Evolutionary conservation across 2,329 filamentous ascomycete species (phyloP), one percentile per base, ranked within the genome.

Genomic region (Rutstroemia sp.): DNA sequence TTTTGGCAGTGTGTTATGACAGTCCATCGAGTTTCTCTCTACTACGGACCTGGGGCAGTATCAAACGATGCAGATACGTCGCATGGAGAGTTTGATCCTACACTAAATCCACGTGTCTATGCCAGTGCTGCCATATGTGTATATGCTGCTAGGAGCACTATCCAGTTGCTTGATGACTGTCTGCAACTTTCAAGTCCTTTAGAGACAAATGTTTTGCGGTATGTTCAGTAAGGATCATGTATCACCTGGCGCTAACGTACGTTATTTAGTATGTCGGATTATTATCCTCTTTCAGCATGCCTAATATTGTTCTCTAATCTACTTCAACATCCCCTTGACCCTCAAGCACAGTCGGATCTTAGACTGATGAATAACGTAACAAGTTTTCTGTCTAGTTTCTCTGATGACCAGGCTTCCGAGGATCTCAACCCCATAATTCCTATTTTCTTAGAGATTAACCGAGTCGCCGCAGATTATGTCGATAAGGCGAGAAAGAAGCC

Each of bases 271-370:
- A 48, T 61, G 48, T 51, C 48, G 48, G 51, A 63, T 23, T 96
- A 97, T 72, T 96, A 95, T 72, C 92, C 92, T 0, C 90, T 97
- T 5, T 95, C 91, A 0, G 88, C 92, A 1, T 79, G 96, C 2
- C 89, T 97, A 37, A 95, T 92, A 0, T 76, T 97, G 0, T 96
- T 97, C 67, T 90, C 91, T 57, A 96, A 96, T 67, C 94, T 96
- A 45, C 74, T 97, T 1, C 91, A 96, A 68, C 96, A 96, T 63
- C 94, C 92, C 0, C 81, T 91, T 54, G 92, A 96, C 67, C 82
- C 86, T 1, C 81, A 89, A 47, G 92, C 91, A 27, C 83, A 88
- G 54, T 89, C 89, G 1, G 92, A 97, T 68, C 82, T 92, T 21
- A 86, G 87, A 62, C 75, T 96, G 19, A 96, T 97, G 89, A 88